phyloP scores from a whole-genome alignment of 371 early-diverging fungal species.

The Mycotypha africana region DNA sequence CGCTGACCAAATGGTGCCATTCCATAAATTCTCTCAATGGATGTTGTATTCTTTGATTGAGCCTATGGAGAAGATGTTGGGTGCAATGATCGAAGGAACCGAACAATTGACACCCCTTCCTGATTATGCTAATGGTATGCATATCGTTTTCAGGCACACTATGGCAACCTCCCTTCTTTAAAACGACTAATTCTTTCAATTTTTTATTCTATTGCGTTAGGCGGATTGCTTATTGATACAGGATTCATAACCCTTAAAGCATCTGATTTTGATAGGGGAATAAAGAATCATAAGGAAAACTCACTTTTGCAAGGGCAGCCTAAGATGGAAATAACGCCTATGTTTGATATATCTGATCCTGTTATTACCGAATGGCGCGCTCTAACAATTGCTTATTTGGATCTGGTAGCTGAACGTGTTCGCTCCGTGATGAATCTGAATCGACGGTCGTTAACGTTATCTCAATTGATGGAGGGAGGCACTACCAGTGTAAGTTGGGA shows the following conservation, averaged over 20 bases:
- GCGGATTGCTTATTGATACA: constrained; percentile 39
- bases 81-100: constrained; percentile 59
- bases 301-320: constrained; percentile 36
- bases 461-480: constrained; percentile 86
- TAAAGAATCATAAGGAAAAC: constrained; percentile 31
- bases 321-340: constrained; percentile 48
- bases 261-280: constrained; percentile 33
- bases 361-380: constrained; percentile 92
- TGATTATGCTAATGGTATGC: constrained; percentile 79
- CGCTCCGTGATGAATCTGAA: constrained; percentile 50
- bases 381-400: constrained; percentile 79
- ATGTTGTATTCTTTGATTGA: constrained; percentile 89
- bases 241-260: constrained; percentile 36
- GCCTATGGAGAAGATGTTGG: constrained; percentile 62
- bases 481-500: constrained; percentile 69
- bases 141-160: no score
- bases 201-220: constrained; percentile 9
- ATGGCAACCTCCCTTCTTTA: constrained; percentile 39
- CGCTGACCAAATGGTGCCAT: constrained; percentile 54
- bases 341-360: constrained; percentile 75
- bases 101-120: constrained; percentile 83
- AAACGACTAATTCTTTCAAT: not conserved
- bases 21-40: constrained; percentile 94
- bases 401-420: constrained; percentile 65
- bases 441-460: constrained; percentile 58